Percentiles rank a stretch among this genome's conserved stretches.
phyloP scores from a whole-genome alignment of 2,329 filamentous ascomycete species.

The Neofusicoccum cordaticola region DNA sequence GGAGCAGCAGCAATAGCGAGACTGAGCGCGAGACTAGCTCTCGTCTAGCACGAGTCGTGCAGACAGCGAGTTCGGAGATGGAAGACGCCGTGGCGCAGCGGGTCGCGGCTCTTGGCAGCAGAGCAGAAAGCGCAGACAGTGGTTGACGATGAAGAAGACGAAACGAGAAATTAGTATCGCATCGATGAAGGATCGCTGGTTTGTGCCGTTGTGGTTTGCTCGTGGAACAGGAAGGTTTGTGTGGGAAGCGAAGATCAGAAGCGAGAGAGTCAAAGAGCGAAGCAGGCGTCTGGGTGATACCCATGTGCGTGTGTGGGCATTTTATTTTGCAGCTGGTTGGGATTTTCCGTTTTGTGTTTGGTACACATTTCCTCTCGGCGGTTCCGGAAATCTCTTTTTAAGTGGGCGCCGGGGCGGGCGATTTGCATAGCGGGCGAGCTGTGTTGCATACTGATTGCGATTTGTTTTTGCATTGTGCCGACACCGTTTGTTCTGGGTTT shows the following conservation, averaged over 20 bases:
- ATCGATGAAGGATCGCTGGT: background rate
- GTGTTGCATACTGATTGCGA: background rate
- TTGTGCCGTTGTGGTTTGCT: background rate
- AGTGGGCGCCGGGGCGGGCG: background rate
- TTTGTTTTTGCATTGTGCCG: background rate
- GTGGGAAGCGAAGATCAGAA: background rate
- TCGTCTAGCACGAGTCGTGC: background rate
- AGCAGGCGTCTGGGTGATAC: conserved; percentile 17
- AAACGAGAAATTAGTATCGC: background rate
- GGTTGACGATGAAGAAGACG: background rate
- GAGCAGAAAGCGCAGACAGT: background rate
- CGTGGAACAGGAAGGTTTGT: background rate
- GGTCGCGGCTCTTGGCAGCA: background rate
- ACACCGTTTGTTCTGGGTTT: background rate
- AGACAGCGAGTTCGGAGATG: background rate
- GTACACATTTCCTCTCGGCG: background rate
- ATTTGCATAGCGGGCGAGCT: conserved; percentile 5
- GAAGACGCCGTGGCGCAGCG: background rate
- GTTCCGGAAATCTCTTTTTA: background rate
- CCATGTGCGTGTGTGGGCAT: conserved; percentile 10
- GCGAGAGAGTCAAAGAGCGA: background rate
- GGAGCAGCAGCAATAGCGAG: conserved; percentile 1
- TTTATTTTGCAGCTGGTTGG: background rate
- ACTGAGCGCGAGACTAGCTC: background rate
- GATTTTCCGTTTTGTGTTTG: background rate